phyloP scores from a whole-genome alignment of 257 asterid species.

The Solanum sitiens region DNA sequence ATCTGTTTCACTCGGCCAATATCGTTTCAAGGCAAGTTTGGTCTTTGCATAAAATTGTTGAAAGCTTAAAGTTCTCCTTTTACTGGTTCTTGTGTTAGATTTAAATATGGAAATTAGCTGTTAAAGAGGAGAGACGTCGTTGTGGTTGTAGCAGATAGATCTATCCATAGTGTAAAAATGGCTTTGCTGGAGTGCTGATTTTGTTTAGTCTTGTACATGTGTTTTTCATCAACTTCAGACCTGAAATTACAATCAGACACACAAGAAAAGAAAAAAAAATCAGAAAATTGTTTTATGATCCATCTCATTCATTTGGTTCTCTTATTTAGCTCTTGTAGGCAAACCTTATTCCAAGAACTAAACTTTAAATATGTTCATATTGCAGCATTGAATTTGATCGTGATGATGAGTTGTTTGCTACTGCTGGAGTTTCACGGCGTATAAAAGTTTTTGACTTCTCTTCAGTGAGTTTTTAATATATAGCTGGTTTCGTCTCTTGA shows the following conservation, averaged over 20 bases:
- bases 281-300: neutral
- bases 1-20: constrained; percentile 75
- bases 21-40: constrained; percentile 69
- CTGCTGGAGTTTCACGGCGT: constrained; percentile 48
- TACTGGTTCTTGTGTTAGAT: neutral
- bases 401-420: constrained; percentile 46
- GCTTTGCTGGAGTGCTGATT: neutral
- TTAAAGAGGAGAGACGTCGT: neutral
- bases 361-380: neutral
- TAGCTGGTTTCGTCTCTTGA: neutral
- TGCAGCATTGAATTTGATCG: constrained; percentile 49
- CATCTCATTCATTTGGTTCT: neutral
- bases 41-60: neutral
- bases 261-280: neutral
- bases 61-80: neutral
- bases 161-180: neutral
- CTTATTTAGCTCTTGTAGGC: neutral
- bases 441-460: constrained; percentile 45
- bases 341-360: neutral
- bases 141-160: neutral
- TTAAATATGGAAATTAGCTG: neutral
- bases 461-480: constrained; percentile 14
- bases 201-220: neutral
- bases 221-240: neutral
- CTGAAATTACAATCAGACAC: neutral